Base-by-base conservation (phyloP, 768 basidiomycete species). In the Boletus vinaceobasis region DNA sequence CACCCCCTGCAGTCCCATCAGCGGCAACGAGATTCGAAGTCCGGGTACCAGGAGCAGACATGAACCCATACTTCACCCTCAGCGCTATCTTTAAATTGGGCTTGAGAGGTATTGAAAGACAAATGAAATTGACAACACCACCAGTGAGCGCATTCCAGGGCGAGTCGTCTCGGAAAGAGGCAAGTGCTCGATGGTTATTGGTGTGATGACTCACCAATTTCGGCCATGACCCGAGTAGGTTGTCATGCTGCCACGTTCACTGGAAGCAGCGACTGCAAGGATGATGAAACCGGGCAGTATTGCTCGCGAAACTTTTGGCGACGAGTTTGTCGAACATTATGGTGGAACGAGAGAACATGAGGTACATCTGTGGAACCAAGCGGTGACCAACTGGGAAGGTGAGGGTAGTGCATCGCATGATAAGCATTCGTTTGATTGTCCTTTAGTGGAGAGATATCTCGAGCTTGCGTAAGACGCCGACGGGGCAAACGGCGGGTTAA, bases 311-410 rank as follows among this genome's bases (percentile, higher is more conserved):
- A 76, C 92, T 39, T 84, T 98, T 52, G 96, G 95, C 0, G 75
- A 93, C 64, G 85, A 84, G 23, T 97, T 98, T 65, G 91, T 98
- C 1, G 91, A 98, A 15, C 97, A 99, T 68, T 96, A 83, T 64
- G 93, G 90, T 3, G 95, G 93, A 8, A 98, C 97, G n/a, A 83
- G 96, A 63, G 82, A 92, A 69, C 89, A 98, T 67, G 94, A 96
- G 68, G 85, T 95, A 53, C 84, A 78, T 50, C 63, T 89, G 26
- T 95, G 90, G 87, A 88, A 93, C 61, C 82, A 86, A 62, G 91
- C 93, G 3, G 93, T 96, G 37, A 97, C 95, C 11, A 87, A 82
- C 68, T 98, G 92, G 94, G 95, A 96, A 82, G 83, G 93, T 92
- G 63, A 62, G 84, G 61, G 7, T 1, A 19, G 19, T 43, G 37